These are phyloP conservation scores for Jacaranda copaia DNA, from an alignment of 257 asterid genomes.

Conservation along the genomic window DNA sequence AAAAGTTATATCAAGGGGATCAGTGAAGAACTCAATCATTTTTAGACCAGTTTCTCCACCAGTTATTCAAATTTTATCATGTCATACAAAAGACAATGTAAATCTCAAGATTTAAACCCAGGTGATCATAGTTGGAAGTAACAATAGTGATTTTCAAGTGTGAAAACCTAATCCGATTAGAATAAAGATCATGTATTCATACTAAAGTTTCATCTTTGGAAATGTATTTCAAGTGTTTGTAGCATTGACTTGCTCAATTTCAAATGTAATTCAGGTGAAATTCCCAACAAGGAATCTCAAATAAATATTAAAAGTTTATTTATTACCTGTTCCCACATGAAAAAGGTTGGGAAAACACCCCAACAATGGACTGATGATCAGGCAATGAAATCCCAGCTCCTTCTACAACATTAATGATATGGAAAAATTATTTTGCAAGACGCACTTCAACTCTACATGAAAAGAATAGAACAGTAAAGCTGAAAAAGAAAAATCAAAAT, in stretches of 20 bases:
- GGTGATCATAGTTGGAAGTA: background rate
- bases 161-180: background rate
- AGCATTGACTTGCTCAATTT: too few relatives aligned
- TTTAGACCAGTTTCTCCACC: background rate
- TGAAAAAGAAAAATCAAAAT: slow-evolving; percentile 15
- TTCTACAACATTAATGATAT: slow-evolving; percentile 56
- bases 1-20: background rate
- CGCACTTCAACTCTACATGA: slow-evolving; percentile 25
- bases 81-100: background rate
- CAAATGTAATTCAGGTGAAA: background rate
- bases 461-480: slow-evolving; percentile 10
- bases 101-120: slow-evolving; percentile 8
- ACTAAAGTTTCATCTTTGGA: too few relatives aligned
- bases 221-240: too few relatives aligned
- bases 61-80: background rate
- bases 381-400: slow-evolving; percentile 74
- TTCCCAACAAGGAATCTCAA: slow-evolving; percentile 26
- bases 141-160: slow-evolving; percentile 8
- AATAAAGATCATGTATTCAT: too few relatives aligned
- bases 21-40: background rate
- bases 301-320: slow-evolving; percentile 23
- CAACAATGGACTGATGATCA: slow-evolving; percentile 78
- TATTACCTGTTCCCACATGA: slow-evolving; percentile 84
- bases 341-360: slow-evolving; percentile 85
- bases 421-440: slow-evolving; percentile 17